These are phyloP conservation scores for Paramyrothecium sp. DNA, from an alignment of 2,329 filamentous ascomycete genomes.

Conservation along the genomic window DNA sequence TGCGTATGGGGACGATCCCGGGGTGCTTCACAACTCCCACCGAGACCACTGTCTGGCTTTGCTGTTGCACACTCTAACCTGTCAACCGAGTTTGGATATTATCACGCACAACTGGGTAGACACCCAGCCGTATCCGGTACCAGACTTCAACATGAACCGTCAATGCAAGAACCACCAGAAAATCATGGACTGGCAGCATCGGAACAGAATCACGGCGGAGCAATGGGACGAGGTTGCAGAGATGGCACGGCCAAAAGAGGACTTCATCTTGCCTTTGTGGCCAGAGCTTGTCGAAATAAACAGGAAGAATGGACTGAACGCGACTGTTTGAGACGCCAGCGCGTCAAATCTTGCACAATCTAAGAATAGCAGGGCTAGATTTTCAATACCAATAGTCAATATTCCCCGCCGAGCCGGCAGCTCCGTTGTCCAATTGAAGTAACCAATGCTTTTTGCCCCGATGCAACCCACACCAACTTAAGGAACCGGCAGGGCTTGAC, in stretches of 20 bases:
- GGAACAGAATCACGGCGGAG: background rate
- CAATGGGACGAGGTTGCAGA: background rate
- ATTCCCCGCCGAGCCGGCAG: background rate
- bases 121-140: background rate
- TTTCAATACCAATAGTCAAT: background rate
- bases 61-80: background rate
- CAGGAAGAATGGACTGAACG: background rate
- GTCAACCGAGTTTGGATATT: constrained; percentile 1
- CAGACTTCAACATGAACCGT: constrained; percentile 1
- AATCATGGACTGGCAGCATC: background rate
- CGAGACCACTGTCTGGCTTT: background rate
- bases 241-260: background rate
- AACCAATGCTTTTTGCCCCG: background rate
- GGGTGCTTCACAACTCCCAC: background rate
- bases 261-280: background rate
- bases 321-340: background rate
- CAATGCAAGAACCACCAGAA: constrained; percentile 1
- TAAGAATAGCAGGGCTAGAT: background rate
- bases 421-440: background rate
- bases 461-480: background rate
- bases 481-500: background rate
- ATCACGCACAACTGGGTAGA: constrained; percentile 2
- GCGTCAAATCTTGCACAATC: background rate
- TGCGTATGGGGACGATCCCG: background rate
- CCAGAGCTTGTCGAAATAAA: background rate